Conservation (phyloP, 805 yeast genomes). For the Candida hungchunana region DNA sequence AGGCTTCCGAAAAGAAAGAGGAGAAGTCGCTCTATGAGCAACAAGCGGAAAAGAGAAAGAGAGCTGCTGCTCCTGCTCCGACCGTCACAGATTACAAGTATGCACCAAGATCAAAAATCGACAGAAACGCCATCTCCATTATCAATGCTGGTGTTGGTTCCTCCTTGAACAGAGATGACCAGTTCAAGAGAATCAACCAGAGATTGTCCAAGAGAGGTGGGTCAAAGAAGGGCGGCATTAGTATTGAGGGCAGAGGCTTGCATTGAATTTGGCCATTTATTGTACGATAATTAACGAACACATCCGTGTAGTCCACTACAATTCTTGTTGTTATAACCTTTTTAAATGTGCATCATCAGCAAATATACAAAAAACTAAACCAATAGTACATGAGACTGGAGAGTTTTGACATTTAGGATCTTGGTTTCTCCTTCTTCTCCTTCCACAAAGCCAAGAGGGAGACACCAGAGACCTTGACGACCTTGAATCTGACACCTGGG, state of each 20-base stretch:
- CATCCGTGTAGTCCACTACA: no score
- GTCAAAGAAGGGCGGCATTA: slow-evolving; percentile 63
- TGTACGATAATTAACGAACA: slow-evolving; percentile 1
- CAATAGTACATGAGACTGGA: slow-evolving; percentile 12
- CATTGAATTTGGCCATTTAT: neutral
- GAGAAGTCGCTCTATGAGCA: slow-evolving; percentile 74
- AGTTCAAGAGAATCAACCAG: slow-evolving; percentile 69
- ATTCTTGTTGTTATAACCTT: no score
- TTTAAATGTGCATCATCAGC: slow-evolving; percentile 28
- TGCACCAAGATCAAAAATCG: slow-evolving; percentile 76
- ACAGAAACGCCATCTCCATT: slow-evolving; percentile 32
- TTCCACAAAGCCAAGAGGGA: slow-evolving; percentile 99
- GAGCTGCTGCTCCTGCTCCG: slow-evolving; percentile 95
- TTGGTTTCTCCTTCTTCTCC: slow-evolving; percentile 99
- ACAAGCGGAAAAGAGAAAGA: slow-evolving; percentile 83
- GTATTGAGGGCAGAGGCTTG: slow-evolving; percentile 48
- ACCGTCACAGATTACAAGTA: slow-evolving; percentile 83
- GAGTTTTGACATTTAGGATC: slow-evolving; percentile 71
- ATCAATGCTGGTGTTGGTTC: slow-evolving; percentile 46
- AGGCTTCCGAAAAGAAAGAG: slow-evolving; percentile 17
- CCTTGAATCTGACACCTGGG: slow-evolving; percentile 99
- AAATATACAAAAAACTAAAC: slow-evolving; percentile 23
- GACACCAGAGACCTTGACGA: slow-evolving; percentile 99
- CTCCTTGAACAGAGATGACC: slow-evolving; percentile 61
- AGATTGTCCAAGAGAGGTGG: slow-evolving; percentile 29